Evolutionary conservation across 306 rosid species (phyloP).

Genomic region (Herpetospermum pedunculosum): DNA sequence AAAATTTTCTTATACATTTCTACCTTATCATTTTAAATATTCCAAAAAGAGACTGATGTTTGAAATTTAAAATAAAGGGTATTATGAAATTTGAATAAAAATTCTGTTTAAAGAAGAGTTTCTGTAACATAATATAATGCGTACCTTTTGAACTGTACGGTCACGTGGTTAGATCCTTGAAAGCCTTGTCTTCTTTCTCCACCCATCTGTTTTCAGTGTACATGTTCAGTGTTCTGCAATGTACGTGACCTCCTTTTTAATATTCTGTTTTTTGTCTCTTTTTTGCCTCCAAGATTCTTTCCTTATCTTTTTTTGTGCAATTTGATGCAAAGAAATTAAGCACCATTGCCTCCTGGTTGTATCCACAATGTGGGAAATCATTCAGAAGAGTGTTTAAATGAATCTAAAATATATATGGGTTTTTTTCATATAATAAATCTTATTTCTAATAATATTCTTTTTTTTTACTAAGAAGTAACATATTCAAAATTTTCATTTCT

Average conservation of each 20-base stretch:
- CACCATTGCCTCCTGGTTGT: background rate
- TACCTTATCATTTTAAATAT: too few species aligned
- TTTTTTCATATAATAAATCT: too few species aligned
- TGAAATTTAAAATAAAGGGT: background rate
- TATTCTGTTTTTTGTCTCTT: background rate
- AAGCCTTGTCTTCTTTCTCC: background rate
- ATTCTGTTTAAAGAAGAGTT: background rate
- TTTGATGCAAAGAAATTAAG: background rate
- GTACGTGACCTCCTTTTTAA: background rate
- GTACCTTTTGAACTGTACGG: conserved; percentile 1
- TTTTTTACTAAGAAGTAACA: background rate
- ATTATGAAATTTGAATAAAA: background rate
- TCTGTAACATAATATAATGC: background rate
- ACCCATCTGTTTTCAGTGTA: background rate
- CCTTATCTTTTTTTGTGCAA: background rate
- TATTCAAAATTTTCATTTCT: background rate
- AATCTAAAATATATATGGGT: background rate
- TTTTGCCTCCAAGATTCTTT: conserved; percentile 1
- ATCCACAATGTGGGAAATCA: background rate
- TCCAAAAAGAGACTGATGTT: background rate
- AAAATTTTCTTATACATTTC: too few species aligned
- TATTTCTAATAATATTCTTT: background rate
- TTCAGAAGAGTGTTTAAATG: background rate
- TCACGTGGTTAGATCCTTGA: conserved; percentile 7
- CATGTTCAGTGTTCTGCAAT: background rate